Evolutionary conservation across 768 basidiomycete species (phyloP), one percentile per base, ranked within the genome.

Genomic region (Chalciporus piperatus): DNA sequence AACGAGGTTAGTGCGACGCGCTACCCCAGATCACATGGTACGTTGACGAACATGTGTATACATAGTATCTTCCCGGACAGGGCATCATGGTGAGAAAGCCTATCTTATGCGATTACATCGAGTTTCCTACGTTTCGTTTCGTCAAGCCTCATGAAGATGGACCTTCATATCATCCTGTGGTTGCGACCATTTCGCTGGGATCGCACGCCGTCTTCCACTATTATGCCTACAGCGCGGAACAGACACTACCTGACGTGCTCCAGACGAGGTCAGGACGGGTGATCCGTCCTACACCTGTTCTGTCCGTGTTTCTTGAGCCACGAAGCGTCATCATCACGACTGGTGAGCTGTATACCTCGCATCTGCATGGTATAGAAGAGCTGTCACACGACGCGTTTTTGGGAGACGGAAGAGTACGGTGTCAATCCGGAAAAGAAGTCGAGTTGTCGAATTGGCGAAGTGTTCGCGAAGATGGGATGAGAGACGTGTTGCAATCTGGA

Each of bases 81-180:
- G 95, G 96, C 11, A 98, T 98, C 53, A 89, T 94, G 81, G 93
- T 93, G 66, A 49, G 74, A 69, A n/a, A 45, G 50, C 17, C 16
- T 54, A 47, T 47, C 54, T 45, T 59, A 57, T 50, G 28, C 48
- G 27, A 30, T 53, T 23, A 38, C 30, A 22, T 43, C 25, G 20
- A 30, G 54, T 44, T 10, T 41, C 48, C 53, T 33, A 38, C 37
- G 46, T 40, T 32, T 27, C 33, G 33, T 45, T 52, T 45, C 22
- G 38, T 30, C 42, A 68, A 95, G 91, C 91, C 92, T 2, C 95
- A 97, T 61, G 85, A 96, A 72, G 94, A 98, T 66, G 93, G 95
- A 0, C 87, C 92, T 2, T 80, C 85, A 16, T 98, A 96, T 70
- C 73, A 84, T 61, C 91, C 94, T 0, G 82, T 87, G 5, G 94